phyloP scores from a whole-genome alignment of 2,329 filamentous ascomycete genomes.

The Beauveria varroae region DNA sequence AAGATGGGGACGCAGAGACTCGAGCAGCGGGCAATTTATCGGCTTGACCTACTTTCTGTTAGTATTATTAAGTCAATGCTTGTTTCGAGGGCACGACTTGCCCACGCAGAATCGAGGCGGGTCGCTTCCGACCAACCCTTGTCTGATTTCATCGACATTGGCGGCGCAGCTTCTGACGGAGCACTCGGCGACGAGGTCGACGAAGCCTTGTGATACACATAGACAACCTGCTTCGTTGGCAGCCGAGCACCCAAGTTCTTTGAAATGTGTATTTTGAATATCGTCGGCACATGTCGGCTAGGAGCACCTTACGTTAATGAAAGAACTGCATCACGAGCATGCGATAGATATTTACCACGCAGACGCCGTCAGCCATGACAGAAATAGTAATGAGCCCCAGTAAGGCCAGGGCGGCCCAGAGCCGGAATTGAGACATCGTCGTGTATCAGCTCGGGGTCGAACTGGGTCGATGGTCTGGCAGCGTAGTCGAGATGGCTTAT shows the following conservation, averaged over 20 bases:
- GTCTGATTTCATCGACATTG: conserved; percentile 16
- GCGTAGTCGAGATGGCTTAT: background rate
- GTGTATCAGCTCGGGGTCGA: background rate
- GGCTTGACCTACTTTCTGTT: background rate
- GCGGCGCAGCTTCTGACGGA: conserved; percentile 22
- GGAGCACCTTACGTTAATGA: background rate
- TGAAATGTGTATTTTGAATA: background rate
- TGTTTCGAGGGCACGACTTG: conserved; percentile 16
- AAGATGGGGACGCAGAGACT: background rate
- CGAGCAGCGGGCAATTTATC: background rate
- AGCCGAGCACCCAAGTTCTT: conserved; percentile 18
- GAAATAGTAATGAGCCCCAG: background rate
- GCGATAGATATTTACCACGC: background rate
- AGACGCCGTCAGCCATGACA: background rate
- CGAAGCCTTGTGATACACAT: conserved; percentile 28
- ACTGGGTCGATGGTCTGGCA: background rate
- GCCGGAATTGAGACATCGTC: background rate
- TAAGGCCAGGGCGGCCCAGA: background rate
- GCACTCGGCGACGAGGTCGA: conserved; percentile 33
- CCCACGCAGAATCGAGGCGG: conserved; percentile 3
- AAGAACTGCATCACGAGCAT: background rate
- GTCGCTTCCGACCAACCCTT: conserved; percentile 12
- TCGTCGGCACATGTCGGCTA: conserved; percentile 18
- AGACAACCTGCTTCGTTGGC: conserved; percentile 30
- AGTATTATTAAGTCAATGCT: background rate